Percentiles rank a stretch among this genome's conserved stretches.
phyloP scores from a whole-genome alignment of 2,329 filamentous ascomycete genomes.

The Diplodia sapinea region DNA sequence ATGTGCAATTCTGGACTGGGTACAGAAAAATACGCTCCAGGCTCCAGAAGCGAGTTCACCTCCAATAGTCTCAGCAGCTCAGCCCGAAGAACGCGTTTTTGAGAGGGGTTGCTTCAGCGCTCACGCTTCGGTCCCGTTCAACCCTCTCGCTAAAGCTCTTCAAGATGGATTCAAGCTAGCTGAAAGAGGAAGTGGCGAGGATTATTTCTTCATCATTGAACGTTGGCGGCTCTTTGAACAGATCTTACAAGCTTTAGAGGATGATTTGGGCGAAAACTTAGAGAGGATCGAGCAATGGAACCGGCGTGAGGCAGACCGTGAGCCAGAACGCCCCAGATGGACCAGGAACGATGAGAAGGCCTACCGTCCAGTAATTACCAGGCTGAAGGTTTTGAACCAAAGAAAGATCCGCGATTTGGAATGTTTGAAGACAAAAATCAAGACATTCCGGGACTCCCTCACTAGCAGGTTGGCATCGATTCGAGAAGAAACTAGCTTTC shows the following conservation, averaged over 20 bases:
- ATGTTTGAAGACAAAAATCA: slow-evolving; percentile 27
- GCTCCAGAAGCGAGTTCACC: too few relatives aligned
- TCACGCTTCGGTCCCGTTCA: not conserved
- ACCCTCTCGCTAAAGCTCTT: slow-evolving; percentile 19
- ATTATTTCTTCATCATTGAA: slow-evolving; percentile 18
- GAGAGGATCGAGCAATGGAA: slow-evolving; percentile 38
- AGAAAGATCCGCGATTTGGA: not conserved
- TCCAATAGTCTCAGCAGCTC: rapidly evolving
- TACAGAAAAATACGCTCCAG: not conserved
- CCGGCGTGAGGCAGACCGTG: slow-evolving; percentile 38
- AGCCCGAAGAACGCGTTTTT: not conserved
- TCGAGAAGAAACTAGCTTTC: slow-evolving; percentile 34
- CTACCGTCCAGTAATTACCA: slow-evolving; percentile 37
- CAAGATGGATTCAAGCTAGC: slow-evolving; percentile 10
- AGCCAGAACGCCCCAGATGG: slow-evolving; percentile 41
- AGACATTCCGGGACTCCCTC: slow-evolving; percentile 33
- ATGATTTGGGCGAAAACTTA: slow-evolving; percentile 35
- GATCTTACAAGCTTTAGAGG: slow-evolving; percentile 34
- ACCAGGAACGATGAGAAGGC: slow-evolving; percentile 42
- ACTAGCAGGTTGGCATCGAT: slow-evolving; percentile 34
- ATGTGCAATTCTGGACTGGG: not conserved
- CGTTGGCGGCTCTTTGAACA: slow-evolving; percentile 35
- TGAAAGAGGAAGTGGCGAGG: too few relatives aligned
- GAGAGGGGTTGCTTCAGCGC: not conserved
- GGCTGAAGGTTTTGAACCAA: slow-evolving; percentile 30